Percentiles rank a stretch among this genome's conserved stretches.
Evolutionary conservation across 139 green algal species (phyloP).

Genomic region (Astrephomene gubernaculifera): DNA sequence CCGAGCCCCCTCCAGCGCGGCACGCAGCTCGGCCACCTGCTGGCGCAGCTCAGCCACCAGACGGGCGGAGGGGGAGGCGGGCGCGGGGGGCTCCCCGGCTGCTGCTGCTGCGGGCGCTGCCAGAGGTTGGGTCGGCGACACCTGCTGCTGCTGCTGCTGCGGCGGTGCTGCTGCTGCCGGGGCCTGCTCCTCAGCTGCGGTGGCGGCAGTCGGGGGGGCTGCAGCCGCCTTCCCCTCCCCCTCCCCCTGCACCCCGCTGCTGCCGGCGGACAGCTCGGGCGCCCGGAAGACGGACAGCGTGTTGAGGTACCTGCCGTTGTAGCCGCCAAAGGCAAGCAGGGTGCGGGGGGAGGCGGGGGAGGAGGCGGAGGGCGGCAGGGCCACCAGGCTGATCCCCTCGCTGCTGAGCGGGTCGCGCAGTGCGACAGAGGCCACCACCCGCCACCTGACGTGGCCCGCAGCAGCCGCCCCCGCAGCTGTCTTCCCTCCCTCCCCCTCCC

Average conservation of each 20-base stretch:
- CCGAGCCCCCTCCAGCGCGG: conserved; percentile 52
- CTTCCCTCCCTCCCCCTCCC: too few species aligned
- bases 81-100: background rate
- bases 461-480: too few species aligned
- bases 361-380: conserved; percentile 19
- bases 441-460: conserved; percentile 44
- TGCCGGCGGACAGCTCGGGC: conserved; percentile 4
- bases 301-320: conserved; percentile 86
- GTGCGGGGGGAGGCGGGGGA: too few species aligned
- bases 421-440: conserved; percentile 49
- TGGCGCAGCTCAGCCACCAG: background rate
- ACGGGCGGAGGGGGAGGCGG: too few species aligned
- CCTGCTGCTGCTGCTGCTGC: conserved; percentile 24
- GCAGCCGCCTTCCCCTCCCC: background rate
- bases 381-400: conserved; percentile 72
- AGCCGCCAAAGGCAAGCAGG: conserved; percentile 84
- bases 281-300: conserved; percentile 50
- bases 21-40: conserved; percentile 37
- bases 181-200: background rate
- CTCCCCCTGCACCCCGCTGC: background rate
- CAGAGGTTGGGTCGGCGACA: background rate
- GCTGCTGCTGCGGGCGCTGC: background rate
- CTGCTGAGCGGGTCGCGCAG: conserved; percentile 70
- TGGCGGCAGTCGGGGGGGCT: background rate
- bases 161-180: conserved; percentile 12